Evolutionary conservation across 1,139 yeast genomes (phyloP), one percentile per base, ranked within the genome.

Genomic region (Yamadazyma aaseri): DNA sequence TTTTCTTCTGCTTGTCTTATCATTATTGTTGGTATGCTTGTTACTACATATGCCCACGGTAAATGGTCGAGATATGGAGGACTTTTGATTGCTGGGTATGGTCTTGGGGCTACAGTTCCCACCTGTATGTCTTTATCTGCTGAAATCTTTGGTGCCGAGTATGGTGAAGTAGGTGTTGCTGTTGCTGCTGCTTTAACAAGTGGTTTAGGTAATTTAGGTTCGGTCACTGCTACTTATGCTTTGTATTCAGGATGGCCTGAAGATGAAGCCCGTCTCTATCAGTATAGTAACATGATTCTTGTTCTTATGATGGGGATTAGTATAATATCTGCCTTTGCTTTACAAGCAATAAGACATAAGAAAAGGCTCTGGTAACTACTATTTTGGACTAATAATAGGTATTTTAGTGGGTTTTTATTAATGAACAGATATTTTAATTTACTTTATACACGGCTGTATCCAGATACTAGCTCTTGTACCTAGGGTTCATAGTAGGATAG

Each of bases 21-120:
- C 29, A 84, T 86, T 50, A 86, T 86, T 27, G 65, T 72, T 23
- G 96, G 96, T 2, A 61, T 86, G 58, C 61, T 84, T 34, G 87
- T 85, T 7, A 79, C 86, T 21, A 85, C 95, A 0, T 86, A 67
- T 55, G 94, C 95, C 1, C 65, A 67, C 10, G 83, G 81, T 2
- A 60, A 77, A 18, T 86, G 96, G 96, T 71, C 76, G 39, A 74
- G 78, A 46, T 86, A 86, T 54, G 95, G 79, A 3, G 96, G 96
- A 0, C 67, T 86, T 38, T 67, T 86, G 37, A 80, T 86, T 50
- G 79, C 86, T 14, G 96, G 96, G 0, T 85, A 80, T 51, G 96
- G 96, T 0, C 70, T 86, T 29, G 96, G 96, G 9, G 94, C 96
- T 14, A 86, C 96, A 0, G 95, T 86, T 16, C 96, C 96, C 20